phyloP scores from a whole-genome alignment of 2,329 filamentous ascomycete species.

The Xylariaceae sp. region DNA sequence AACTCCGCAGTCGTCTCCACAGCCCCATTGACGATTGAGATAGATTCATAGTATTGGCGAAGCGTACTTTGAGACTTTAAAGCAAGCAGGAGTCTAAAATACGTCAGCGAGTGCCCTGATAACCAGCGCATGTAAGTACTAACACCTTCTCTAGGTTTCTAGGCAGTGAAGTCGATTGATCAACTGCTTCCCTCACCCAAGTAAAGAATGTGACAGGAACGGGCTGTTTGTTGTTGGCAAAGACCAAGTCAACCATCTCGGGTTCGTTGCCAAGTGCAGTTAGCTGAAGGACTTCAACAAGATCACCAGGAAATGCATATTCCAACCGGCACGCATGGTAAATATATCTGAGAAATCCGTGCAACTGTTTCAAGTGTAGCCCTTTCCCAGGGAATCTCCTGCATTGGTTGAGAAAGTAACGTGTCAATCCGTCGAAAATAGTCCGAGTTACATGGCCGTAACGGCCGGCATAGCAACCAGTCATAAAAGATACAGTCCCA shows the following conservation, averaged over 20 bases:
- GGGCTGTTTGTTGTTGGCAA: background rate
- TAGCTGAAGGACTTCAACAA: conserved; percentile 4
- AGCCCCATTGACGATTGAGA: conserved; percentile 12
- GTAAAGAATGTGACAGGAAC: conserved; percentile 3
- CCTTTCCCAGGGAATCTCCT: background rate
- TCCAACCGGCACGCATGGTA: background rate
- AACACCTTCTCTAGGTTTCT: conserved; percentile 8
- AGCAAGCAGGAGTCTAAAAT: conserved; percentile 8
- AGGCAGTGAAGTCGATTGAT: conserved; percentile 3
- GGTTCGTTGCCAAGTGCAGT: conserved; percentile 1
- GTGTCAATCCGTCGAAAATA: background rate
- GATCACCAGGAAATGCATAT: background rate
- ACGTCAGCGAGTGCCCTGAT: background rate
- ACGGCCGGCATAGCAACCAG: too few relatives aligned
- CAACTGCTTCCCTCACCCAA: conserved; percentile 11
- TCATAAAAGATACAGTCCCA: conserved; percentile 7
- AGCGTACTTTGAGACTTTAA: conserved; percentile 7
- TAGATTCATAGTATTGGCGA: conserved; percentile 6
- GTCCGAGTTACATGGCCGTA: background rate
- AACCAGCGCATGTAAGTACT: background rate
- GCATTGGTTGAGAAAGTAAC: conserved; percentile 5
- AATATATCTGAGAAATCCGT: background rate
- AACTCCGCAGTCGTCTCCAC: conserved; percentile 8
- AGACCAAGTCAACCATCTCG: conserved; percentile 3
- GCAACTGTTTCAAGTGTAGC: background rate